A percentile compares a stretch with the other conserved stretches of the same genome.
Evolutionary conservation across 2,329 filamentous ascomycete genomes (phyloP).

Genomic region (Fusarium sp.): DNA sequence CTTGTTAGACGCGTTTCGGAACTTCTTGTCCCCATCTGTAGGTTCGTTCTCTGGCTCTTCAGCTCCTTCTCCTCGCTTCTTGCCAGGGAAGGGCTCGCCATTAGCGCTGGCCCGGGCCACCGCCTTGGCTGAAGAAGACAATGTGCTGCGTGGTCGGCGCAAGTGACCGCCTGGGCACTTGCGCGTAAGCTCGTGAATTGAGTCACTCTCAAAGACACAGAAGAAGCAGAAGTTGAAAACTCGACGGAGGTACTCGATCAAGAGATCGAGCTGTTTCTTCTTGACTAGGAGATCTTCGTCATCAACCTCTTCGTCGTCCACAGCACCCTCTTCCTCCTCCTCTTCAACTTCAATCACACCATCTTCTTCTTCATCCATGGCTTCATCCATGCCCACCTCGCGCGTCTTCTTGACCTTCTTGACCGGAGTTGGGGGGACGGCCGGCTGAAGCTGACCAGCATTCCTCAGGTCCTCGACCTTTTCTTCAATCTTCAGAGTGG

Average conservation of each 20-base stretch:
- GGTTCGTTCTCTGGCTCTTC: constrained; percentile 69
- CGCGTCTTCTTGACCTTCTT: constrained; percentile 73
- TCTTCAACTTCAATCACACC: constrained; percentile 79
- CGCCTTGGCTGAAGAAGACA: constrained; percentile 84
- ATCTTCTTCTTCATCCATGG: constrained; percentile 73
- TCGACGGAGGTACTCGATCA: constrained; percentile 95
- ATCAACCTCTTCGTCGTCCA: constrained; percentile 87
- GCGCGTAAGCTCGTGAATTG: constrained; percentile 91
- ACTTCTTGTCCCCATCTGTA: constrained; percentile 75
- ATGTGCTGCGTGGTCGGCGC: constrained; percentile 86
- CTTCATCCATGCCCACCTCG: constrained; percentile 70
- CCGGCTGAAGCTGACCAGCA: constrained; percentile 81
- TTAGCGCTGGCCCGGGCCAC: constrained; percentile 87
- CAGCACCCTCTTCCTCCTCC: constrained; percentile 83
- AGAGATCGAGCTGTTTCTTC: constrained; percentile 96
- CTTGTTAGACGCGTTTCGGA: constrained; percentile 77
- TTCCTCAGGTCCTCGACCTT: constrained; percentile 84
- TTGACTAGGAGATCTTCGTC: constrained; percentile 90
- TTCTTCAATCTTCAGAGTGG: constrained; percentile 84
- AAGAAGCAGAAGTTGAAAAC: constrained; percentile 99
- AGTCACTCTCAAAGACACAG: constrained; percentile 98
- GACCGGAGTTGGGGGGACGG: constrained; percentile 60
- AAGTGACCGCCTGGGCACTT: constrained; percentile 99
- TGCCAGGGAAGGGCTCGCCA: constrained; percentile 85
- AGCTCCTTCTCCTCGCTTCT: constrained; percentile 75